Evolutionary conservation across 495 filamentous ascomycete genomes (phyloP), one percentile per base, ranked within the genome.

Genomic region (Neurospora intermedia): DNA sequence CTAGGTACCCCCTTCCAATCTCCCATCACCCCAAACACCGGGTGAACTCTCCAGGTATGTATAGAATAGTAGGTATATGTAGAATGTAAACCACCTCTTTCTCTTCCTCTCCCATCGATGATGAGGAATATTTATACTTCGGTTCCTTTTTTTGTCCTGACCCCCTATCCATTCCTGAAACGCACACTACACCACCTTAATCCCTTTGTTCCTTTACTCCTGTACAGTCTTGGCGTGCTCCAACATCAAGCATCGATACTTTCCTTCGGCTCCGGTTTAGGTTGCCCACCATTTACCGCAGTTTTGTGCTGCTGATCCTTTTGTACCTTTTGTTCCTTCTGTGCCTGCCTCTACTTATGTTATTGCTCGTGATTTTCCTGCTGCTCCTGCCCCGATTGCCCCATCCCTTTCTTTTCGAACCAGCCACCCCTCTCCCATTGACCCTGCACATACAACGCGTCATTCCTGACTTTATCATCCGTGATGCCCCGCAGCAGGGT

Each of bases 371-470:
- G 20, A 13, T 54, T 2, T 15, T 13, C 2, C 23, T 59, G 48
- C 20, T 59, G 23, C 31, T 66, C 15, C 54, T 35, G 31, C 23
- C 27, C 54, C 54, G 8, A 16, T 16, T 31, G 13, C 6, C 54
- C 54, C 54, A 16, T 66, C 23, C 54, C 59, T 39, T 72, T 69
- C 20, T 27, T 71, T 13, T 27, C 43, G 43, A 94, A 93, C 90
- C 91, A 94, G 4, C 92, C 92, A 3, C 92, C 92, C 11, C 81
- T 75, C 72, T 93, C 92, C 92, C 91, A 94, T 69, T 88, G 76
- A 0, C 92, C 92, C 10, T 87, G 83, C 27, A 80, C 74, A 76
- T 93, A 93, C 3, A 89, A 74, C 75, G 83, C 84, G 11, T 74
- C 76, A 20, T 85, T 75, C 59, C 91, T 81, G 16, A 81, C 74